phyloP scores from a whole-genome alignment of 257 asterid species.

The Penstemon barbatus region DNA sequence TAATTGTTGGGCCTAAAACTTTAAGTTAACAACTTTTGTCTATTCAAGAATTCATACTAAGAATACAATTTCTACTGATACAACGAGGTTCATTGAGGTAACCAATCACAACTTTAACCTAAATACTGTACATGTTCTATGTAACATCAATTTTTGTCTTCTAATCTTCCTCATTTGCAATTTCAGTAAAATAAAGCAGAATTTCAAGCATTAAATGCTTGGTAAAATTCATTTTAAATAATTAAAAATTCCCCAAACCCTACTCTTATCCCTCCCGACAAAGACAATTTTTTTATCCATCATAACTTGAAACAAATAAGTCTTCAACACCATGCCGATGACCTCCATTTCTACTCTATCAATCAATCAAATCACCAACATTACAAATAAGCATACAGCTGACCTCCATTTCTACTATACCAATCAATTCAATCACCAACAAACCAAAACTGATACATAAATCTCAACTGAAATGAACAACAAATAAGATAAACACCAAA shows the following conservation, averaged over 20 bases:
- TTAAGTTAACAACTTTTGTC: too few species aligned
- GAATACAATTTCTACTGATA: too few species aligned
- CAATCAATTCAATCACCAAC: background rate
- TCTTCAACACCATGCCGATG: too few species aligned
- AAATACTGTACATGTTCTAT: background rate
- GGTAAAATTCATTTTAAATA: background rate
- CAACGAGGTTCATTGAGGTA: too few species aligned
- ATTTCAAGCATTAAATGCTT: slow-evolving; percentile 9
- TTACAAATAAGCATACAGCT: slow-evolving; percentile 31
- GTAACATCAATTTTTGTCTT: slow-evolving; percentile 1
- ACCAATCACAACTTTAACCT: background rate
- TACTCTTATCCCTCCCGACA: background rate
- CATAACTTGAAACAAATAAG: too few species aligned
- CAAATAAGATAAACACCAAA: background rate
- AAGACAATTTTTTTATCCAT: too few species aligned
- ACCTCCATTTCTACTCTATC: background rate
- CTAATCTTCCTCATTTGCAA: background rate
- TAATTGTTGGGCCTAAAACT: too few species aligned
- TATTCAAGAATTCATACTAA: too few species aligned
- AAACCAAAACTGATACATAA: background rate
- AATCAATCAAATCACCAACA: background rate
- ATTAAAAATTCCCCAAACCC: slow-evolving; percentile 1
- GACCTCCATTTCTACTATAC: background rate
- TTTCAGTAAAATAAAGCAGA: slow-evolving; percentile 5
- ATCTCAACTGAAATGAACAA: slow-evolving; percentile 17